phyloP scores from a whole-genome alignment of 352 stramenopile species.

The Phytophthora aleatoria region DNA sequence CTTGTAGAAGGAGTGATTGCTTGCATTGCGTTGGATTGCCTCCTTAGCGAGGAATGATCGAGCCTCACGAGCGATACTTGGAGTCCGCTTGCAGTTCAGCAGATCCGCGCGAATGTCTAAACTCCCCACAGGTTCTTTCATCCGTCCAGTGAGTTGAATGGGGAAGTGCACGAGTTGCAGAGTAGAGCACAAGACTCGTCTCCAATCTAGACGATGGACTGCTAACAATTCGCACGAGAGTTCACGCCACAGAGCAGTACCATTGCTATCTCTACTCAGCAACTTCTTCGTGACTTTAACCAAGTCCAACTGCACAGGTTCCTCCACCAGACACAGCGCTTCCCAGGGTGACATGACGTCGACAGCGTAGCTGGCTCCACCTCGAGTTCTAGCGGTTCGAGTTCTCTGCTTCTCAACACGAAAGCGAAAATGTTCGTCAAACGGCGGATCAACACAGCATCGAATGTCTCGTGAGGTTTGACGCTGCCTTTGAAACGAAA shows the following conservation, averaged over 20 bases:
- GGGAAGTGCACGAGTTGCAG: constrained; percentile 74
- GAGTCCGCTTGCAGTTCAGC: constrained; percentile 55
- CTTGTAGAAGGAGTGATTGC: constrained; percentile 75
- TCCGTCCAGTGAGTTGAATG: constrained; percentile 57
- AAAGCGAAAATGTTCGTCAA: constrained; percentile 76
- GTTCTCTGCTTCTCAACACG: constrained; percentile 44
- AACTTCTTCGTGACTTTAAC: constrained; percentile 68
- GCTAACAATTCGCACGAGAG: constrained; percentile 63
- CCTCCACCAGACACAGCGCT: constrained; percentile 67
- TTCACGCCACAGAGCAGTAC: constrained; percentile 45
- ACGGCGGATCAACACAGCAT: constrained; percentile 63
- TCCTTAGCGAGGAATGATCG: constrained; percentile 61
- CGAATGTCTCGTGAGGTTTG: constrained; percentile 47
- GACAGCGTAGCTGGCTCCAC: constrained; percentile 48
- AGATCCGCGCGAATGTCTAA: constrained; percentile 77
- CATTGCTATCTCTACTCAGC: constrained; percentile 19
- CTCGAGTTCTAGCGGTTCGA: constrained; percentile 24
- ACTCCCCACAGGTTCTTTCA: constrained; percentile 73
- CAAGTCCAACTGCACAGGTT: constrained; percentile 62
- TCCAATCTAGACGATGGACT: constrained; percentile 77
- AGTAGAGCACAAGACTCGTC: constrained; percentile 71
- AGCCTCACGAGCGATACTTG: constrained; percentile 49
- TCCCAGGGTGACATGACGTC: constrained; percentile 71
- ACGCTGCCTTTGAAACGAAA: constrained; percentile 64
- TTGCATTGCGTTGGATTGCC: constrained; percentile 52